Base-by-base conservation (phyloP, 2,329 filamentous ascomycete species). In the Tolypocladium pustulatum region DNA sequence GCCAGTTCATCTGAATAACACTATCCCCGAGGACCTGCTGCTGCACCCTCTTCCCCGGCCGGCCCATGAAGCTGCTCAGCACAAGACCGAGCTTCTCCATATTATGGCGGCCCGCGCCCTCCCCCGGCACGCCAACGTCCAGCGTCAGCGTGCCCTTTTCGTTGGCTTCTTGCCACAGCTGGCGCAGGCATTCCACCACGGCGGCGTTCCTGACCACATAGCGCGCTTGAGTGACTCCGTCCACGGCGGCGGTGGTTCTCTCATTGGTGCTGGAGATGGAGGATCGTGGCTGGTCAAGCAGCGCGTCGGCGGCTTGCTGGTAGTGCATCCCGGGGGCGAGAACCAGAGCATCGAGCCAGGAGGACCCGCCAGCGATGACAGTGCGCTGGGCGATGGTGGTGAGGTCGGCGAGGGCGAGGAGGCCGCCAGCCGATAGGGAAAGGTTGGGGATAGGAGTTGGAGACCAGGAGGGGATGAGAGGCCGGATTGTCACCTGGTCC, bases 241-340 rank as follows among this genome's bases (percentile, higher is more conserved):
- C 53, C 6, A 41, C 36, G 36, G 53, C 53, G 4, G 34, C 56
- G 56, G 12, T n/a, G 46, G 3, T 20, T 41, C 5, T 34, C 22
- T 30, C 30, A 10, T 38, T 15, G 6, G 6, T 6, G 4, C 17
- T 34, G n/a, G n/a, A 15, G 7, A n/a, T 51, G 32, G 53, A 25
- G 32, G 55, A 20, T 15, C 46, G 22, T 4, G 12, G 13, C 37
- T 49, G 37, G 53, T 49, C 38, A 60, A 74, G 74, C 20, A 86
- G 69, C 0, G 76, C 74, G 15, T 81, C 75, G 12, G 81, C 82
- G 4, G 78, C 75, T 63, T 86, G 81, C 63, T 86, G 82, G 62
- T 80, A 80, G 68, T 87, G 84, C 56, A 86, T 66, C 0, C 84
- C 84, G 0, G 84, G 84, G 2, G 80, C 82, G 3, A 87, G 74